These are phyloP conservation scores for Rhizopogon vinicolor DNA, from an alignment of 768 basidiomycete species.

Conservation along the genomic window DNA sequence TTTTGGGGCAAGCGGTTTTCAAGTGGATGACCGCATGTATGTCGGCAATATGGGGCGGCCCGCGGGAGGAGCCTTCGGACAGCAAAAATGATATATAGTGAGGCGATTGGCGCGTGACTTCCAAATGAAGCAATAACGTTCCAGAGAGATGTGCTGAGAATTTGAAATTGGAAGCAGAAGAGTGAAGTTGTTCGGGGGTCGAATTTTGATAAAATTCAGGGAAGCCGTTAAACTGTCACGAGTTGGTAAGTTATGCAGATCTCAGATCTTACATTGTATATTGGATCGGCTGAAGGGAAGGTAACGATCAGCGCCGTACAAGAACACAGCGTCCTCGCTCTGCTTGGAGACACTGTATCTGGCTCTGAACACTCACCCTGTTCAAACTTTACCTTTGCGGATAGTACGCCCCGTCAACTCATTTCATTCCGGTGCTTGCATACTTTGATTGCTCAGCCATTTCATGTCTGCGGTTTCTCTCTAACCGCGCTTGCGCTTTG, in stretches of 20 bases:
- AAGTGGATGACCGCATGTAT: background rate
- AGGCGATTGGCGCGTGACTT: background rate
- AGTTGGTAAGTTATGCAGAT: conserved; percentile 5
- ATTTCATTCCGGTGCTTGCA: background rate
- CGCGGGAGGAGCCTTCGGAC: background rate
- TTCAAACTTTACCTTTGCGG: background rate
- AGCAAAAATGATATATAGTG: too few relatives aligned
- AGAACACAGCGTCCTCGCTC: background rate
- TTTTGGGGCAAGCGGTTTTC: background rate
- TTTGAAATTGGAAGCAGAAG: conserved; percentile 27
- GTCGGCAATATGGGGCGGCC: background rate
- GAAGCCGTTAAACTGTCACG: conserved; percentile 14
- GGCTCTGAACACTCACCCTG: too few relatives aligned
- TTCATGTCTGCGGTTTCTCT: conserved; percentile 3
- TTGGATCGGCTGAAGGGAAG: background rate
- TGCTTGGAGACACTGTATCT: background rate
- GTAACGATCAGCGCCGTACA: conserved; percentile 5
- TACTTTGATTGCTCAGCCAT: conserved; percentile 8
- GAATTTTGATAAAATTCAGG: conserved; percentile 6
- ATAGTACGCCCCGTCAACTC: background rate
- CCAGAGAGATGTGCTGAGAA: conserved; percentile 6
- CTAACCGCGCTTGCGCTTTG: conserved; percentile 10
- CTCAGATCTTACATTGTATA: conserved; percentile 9
- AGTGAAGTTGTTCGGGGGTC: background rate
- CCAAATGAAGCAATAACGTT: conserved; percentile 9